Base-by-base conservation (phyloP, 768 basidiomycete species). In the Leucocoprinus sp. region DNA sequence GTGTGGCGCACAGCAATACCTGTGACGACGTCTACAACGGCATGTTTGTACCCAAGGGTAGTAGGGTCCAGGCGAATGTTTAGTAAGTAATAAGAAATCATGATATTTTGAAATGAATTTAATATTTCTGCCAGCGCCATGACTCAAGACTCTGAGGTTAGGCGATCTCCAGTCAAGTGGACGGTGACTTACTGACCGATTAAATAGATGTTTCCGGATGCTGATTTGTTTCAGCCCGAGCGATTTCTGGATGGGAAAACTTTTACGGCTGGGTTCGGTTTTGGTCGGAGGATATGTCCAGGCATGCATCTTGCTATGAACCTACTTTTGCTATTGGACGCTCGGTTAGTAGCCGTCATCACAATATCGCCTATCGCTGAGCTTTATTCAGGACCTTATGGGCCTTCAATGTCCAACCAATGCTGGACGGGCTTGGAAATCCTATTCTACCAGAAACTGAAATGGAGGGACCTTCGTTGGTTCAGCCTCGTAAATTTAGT, bases 21-120 rank as follows among this genome's bases (percentile, higher is more conserved):
- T 53, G 55, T 21, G 68, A 71, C 41, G 67, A 69, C 37, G 56
- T 57, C 0, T 67, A 71, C 45, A 45, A 65, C 0, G 63, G 60
- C 1, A 64, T 61, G 53, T 55, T 60, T 35, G 64, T 71, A n/a
- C 67, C 67, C 3, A 63, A 62, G 36, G 67, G 63, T 7, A 60
- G 52, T n/a, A 52, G 54, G 11, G 45, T 60, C 2, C 47, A 54
- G 39, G 54, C 57, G 2, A 60, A 58, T 36, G 39, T 60, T 23
- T 57, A 54, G 59, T 58, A 36, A 18, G 59, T 55, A 19, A 14
- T 26, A 33, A 21, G 26, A 9, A 17, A 45, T 26, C 18, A 3
- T 22, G 8, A 14, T 15, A 8, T 7, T 17, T 28, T 34, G 6
- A n/a, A n/a, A n/a, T n/a, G 31, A 12, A 23, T 12, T 23, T 28